phyloP scores from a whole-genome alignment of 495 filamentous ascomycete genomes.

The Tetracladium marchalianum region DNA sequence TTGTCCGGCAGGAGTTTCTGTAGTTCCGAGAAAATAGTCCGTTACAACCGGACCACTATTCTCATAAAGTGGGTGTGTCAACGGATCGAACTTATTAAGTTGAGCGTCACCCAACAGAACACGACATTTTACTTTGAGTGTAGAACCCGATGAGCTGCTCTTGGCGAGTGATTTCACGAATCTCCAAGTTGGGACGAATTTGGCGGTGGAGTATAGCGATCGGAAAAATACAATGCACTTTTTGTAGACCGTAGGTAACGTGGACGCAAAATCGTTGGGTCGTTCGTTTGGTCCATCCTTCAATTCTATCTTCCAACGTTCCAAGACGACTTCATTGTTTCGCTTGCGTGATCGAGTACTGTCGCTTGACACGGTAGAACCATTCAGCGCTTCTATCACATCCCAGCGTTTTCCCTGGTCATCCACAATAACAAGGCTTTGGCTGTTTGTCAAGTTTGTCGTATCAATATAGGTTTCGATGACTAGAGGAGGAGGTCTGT shows the following conservation, averaged over 20 bases:
- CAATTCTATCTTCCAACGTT: constrained; percentile 82
- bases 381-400: constrained; percentile 70
- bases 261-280: constrained; percentile 54
- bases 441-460: constrained; percentile 67
- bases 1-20: constrained; percentile 76
- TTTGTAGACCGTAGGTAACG: constrained; percentile 87
- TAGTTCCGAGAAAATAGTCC: constrained; percentile 65
- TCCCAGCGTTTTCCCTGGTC: constrained; percentile 88
- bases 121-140: constrained; percentile 70
- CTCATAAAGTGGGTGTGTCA: constrained; percentile 64
- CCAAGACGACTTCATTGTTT: constrained; percentile 64
- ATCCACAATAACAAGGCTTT: constrained; percentile 79
- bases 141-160: constrained; percentile 43
- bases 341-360: constrained; percentile 34
- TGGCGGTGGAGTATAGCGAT: constrained; percentile 76
- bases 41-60: constrained; percentile 57
- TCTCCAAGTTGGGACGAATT: constrained; percentile 81
- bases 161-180: constrained; percentile 66
- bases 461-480: constrained; percentile 88
- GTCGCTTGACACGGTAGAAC: constrained; percentile 46
- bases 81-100: constrained; percentile 43
- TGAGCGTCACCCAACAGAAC: constrained; percentile 50
- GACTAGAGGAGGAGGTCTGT: constrained; percentile 74
- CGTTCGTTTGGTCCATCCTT: constrained; percentile 40
- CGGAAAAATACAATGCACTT: constrained; percentile 90